Base-by-base conservation (phyloP, 805 yeast species). In the Saccharomycopsis guyanensis region DNA sequence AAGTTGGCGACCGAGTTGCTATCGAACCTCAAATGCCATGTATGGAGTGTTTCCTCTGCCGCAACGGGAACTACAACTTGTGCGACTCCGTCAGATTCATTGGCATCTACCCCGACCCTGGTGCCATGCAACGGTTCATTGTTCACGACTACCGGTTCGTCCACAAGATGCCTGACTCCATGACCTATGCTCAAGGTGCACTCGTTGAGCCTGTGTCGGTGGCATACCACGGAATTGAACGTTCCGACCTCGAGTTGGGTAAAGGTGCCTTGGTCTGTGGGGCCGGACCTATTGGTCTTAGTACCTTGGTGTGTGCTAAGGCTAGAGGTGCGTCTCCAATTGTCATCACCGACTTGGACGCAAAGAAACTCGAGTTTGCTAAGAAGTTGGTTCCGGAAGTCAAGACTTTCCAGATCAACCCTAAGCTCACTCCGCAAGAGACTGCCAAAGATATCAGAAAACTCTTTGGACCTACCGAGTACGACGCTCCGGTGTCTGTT, bases 231-330 rank as follows among this genome's bases (percentile, higher is more conserved):
- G 81, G 77, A 23, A 65, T 76, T 39, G 68, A 67, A 53, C 63
- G 72, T 53, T 68, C 77, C 2, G 69, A 70, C 15, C 59, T 76
- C 38, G 62, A 61, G 45, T 56, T 73, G n/a, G 80, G 79, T 42
- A 70, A 69, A 52, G 73, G 75, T 20, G 66, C 65, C 10, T 57
- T 71, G 39, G 63, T 76, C 43, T 66, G 71, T 36, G 82, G 82
- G 43, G 78, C 79, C 15, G 80, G 81, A 19, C 80, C 81, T n/a
- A 76, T 76, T 53, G 81, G 81, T 13, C 59, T 75, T 27, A 66
- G 72, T 35, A 59, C 75, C 22, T 66, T 76, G 41, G 52, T 69
- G 3, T 57, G 73, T 40, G 77, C 78, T 8, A 64, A 68, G 29
- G 78, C 78, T 12, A 65, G 72, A 2, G 81, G 81, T 20, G 76